Evolutionary conservation across 805 yeast genomes (phyloP).

Genomic region (Kuraishia molischiana): DNA sequence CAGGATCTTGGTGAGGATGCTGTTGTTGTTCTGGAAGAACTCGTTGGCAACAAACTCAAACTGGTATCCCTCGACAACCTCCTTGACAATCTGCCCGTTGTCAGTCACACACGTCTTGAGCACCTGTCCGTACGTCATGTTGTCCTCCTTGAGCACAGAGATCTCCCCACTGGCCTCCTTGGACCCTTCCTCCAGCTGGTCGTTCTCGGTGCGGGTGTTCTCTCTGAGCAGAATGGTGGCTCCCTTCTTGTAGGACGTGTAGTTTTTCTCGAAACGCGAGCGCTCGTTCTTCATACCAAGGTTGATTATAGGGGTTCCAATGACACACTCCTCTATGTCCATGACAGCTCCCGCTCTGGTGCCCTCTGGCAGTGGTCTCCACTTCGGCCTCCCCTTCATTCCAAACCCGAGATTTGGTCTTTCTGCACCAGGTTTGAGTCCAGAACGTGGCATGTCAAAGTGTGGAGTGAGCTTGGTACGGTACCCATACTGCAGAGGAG

Average conservation of each 20-base stretch:
- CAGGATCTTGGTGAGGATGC: slow-evolving; percentile 79
- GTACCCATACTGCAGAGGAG: slow-evolving; percentile 70
- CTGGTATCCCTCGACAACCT: slow-evolving; percentile 60
- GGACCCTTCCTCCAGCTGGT: slow-evolving; percentile 34
- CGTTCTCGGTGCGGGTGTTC: slow-evolving; percentile 38
- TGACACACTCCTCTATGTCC: slow-evolving; percentile 90
- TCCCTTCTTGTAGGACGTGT: slow-evolving; percentile 53
- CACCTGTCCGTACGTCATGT: slow-evolving; percentile 14
- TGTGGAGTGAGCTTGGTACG: slow-evolving; percentile 96
- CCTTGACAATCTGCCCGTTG: slow-evolving; percentile 70
- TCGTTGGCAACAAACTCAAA: slow-evolving; percentile 92
- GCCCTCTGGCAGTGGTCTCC: slow-evolving; percentile 36
- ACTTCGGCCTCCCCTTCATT: slow-evolving; percentile 65
- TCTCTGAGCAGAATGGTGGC: slow-evolving; percentile 85
- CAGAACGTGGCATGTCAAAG: slow-evolving; percentile 65
- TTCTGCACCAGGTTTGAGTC: slow-evolving; percentile 15
- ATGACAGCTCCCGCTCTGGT: slow-evolving; percentile 61
- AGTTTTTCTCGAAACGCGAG: slow-evolving; percentile 35
- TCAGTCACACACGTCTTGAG: slow-evolving; percentile 71
- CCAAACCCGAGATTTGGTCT: slow-evolving; percentile 86
- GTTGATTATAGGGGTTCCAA: slow-evolving; percentile 77
- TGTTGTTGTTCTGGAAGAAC: slow-evolving; percentile 92
- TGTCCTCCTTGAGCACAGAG: slow-evolving; percentile 5
- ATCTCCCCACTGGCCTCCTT: slow-evolving; percentile 21
- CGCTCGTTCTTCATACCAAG: slow-evolving; percentile 68